Evolutionary conservation across 768 basidiomycete genomes (phyloP).

Genomic region (Udeniomyces megalosporus): DNA sequence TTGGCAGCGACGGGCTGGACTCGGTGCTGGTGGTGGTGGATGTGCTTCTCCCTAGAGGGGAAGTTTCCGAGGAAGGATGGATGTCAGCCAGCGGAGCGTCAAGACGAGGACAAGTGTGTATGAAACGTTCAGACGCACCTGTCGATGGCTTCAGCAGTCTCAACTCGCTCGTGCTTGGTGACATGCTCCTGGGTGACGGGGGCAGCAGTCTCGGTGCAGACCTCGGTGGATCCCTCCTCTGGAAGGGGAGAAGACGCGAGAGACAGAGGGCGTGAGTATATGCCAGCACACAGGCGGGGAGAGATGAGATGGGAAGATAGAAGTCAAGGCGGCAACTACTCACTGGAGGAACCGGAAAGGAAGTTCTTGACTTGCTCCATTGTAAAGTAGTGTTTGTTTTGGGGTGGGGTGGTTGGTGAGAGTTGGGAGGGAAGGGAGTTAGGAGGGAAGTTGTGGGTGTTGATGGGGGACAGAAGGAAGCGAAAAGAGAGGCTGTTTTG

Average conservation of each 20-base stretch:
- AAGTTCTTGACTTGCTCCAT: constrained; percentile 19
- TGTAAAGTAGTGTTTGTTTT: too few species aligned
- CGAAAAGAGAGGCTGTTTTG: too few species aligned
- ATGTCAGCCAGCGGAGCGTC: not conserved
- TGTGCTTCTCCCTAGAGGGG: not conserved
- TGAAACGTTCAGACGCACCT: constrained; percentile 28
- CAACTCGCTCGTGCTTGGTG: constrained; percentile 23
- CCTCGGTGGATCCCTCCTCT: too few species aligned
- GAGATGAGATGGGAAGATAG: too few species aligned
- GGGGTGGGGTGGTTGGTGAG: not conserved
- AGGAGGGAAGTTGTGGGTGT: not conserved
- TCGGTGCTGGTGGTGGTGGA: constrained; percentile 25
- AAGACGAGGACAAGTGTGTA: not conserved
- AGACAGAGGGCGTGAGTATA: too few species aligned
- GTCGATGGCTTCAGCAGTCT: constrained; percentile 30
- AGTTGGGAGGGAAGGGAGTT: not conserved
- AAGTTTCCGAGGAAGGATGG: not conserved
- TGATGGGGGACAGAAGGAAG: not conserved
- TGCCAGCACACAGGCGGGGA: too few species aligned
- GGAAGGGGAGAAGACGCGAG: too few species aligned
- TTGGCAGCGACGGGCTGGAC: constrained; percentile 29
- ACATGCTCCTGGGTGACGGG: constrained; percentile 29
- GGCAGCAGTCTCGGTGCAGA: constrained; percentile 30
- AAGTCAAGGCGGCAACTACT: not conserved
- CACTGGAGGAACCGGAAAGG: constrained; percentile 7